Conservation (phyloP, 1,284 basidiomycete genomes). For the Porogramme epimiltina region DNA sequence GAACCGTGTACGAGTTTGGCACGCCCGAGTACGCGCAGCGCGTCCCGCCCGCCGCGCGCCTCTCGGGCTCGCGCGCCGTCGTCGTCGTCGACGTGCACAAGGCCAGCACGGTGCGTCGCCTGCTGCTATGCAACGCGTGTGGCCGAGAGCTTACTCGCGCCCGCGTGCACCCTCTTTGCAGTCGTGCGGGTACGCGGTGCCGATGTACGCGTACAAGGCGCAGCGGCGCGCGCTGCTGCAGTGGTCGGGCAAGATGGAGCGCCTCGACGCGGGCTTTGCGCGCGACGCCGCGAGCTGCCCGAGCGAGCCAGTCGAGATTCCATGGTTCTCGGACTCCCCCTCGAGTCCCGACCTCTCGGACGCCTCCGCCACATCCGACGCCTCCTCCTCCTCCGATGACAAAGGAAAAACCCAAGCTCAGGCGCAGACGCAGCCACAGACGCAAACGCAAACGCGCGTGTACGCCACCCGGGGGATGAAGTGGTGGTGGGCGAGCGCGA, state of each 20-base stretch:
- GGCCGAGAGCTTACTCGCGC: background rate
- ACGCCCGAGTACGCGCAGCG: conserved; percentile 49
- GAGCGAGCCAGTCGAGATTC: background rate
- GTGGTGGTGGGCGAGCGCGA: conserved; percentile 47
- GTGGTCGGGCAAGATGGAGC: conserved; percentile 32
- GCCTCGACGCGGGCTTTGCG: conserved; percentile 22
- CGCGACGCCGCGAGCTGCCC: background rate
- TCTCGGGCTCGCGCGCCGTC: conserved; percentile 52
- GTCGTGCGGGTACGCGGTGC: conserved; percentile 59
- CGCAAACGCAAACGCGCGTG: background rate
- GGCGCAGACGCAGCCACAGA: background rate
- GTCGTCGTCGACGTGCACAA: conserved; percentile 54
- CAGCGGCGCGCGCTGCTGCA: conserved; percentile 44
- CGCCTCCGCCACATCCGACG: background rate
- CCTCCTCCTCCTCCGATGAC: background rate
- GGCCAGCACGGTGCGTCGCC: conserved; percentile 49
- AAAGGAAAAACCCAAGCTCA: background rate
- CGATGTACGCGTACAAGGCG: conserved; percentile 47
- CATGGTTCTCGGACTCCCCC: too few species aligned
- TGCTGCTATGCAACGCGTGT: too few species aligned
- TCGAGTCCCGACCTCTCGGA: too few species aligned
- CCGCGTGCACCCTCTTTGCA: conserved; percentile 20
- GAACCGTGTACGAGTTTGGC: conserved; percentile 53
- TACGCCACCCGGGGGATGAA: conserved; percentile 38
- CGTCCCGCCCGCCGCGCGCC: conserved; percentile 43